Conservation (phyloP, 495 filamentous ascomycete species). For the Podospora bellae-mahoneyi region DNA sequence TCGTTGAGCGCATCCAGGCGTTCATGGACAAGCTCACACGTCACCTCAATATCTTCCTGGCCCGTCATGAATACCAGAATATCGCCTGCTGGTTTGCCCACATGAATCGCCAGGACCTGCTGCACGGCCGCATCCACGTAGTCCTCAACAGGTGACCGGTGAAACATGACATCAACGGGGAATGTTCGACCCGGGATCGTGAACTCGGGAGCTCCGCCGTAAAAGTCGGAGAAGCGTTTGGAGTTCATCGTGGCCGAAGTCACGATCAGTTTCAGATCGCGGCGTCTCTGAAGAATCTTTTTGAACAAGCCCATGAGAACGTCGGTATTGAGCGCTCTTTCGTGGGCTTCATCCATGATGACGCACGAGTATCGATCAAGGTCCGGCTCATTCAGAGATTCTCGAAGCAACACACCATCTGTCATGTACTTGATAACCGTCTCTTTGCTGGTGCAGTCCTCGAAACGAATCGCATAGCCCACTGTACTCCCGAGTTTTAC, state of each 20-base stretch:
- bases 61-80: conserved; percentile 99
- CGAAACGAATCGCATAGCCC: conserved; percentile 97
- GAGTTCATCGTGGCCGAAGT: conserved; percentile 99
- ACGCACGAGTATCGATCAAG: conserved; percentile 96
- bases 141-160: conserved; percentile 91
- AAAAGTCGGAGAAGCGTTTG: conserved; percentile 93
- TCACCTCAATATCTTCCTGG: conserved; percentile 97
- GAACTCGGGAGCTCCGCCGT: conserved; percentile 95
- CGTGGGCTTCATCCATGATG: conserved; percentile 99
- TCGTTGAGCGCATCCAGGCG: conserved; percentile 89
- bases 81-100: conserved; percentile 86
- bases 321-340: conserved; percentile 94
- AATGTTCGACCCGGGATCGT: conserved; percentile 96
- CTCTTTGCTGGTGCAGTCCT: conserved; percentile 93
- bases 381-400: conserved; percentile 86
- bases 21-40: conserved; percentile 89
- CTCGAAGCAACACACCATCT: conserved; percentile 90
- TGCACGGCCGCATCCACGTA: conserved; percentile 97
- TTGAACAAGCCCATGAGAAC: conserved; percentile 97
- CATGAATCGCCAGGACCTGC: conserved; percentile 94
- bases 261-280: conserved; percentile 94
- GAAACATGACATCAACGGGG: conserved; percentile 94
- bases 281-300: conserved; percentile 84
- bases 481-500: conserved; percentile 85
- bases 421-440: conserved; percentile 99